A percentile compares a stretch with the other conserved stretches of the same genome.
Conservation (phyloP, 2,329 filamentous ascomycete genomes). For the Scleromitrula shiraiana region DNA sequence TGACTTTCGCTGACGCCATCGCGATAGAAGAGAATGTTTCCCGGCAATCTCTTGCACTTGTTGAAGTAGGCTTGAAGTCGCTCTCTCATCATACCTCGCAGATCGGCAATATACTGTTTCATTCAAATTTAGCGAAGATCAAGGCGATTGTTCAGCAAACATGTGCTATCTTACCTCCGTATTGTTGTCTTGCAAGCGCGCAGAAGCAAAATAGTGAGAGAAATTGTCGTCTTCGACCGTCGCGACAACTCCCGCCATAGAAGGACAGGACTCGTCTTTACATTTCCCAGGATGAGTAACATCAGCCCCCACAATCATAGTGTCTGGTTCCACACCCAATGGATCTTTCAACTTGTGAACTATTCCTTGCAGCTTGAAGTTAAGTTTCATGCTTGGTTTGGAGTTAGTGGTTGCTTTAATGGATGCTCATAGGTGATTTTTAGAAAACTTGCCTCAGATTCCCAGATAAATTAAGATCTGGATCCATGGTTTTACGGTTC, state of each 20-base stretch:
- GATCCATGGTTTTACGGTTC: neutral
- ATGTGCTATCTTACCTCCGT: conserved; percentile 48
- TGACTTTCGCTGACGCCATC: conserved; percentile 31
- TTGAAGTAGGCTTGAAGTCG: conserved; percentile 18
- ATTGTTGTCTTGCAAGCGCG: conserved; percentile 68
- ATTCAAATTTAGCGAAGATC: neutral
- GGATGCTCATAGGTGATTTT: neutral
- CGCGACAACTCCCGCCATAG: conserved; percentile 70
- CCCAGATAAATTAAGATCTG: neutral
- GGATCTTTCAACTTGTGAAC: conserved; percentile 55
- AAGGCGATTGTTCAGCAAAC: no score
- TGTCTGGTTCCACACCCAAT: conserved; percentile 53
- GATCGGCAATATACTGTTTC: conserved; percentile 31
- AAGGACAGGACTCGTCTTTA: conserved; percentile 50
- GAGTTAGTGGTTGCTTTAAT: neutral
- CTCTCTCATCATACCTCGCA: conserved; percentile 12
- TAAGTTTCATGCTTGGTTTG: conserved; percentile 57
- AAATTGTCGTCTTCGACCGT: conserved; percentile 59
- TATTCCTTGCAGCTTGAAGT: conserved; percentile 64
- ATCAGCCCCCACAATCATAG: conserved; percentile 80
- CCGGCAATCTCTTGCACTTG: conserved; percentile 34
- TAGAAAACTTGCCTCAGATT: no score
- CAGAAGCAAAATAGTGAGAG: conserved; percentile 65
- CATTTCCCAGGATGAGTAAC: conserved; percentile 74
- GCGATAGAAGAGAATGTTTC: conserved; percentile 28